Base-by-base conservation (phyloP, 805 yeast species). In the Candida patagonica region DNA sequence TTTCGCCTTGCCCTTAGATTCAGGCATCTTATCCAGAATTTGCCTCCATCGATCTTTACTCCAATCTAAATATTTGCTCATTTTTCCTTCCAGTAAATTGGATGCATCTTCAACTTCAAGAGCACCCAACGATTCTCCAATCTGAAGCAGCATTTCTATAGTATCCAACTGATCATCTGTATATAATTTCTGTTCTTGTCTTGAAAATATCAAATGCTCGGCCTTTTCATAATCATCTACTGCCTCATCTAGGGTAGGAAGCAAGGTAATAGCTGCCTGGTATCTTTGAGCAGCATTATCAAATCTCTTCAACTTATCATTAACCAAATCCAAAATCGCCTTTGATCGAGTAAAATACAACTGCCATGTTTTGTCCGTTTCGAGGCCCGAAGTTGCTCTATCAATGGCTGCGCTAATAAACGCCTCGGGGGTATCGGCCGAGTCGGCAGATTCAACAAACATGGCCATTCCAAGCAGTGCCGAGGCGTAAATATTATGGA, bases 371-470 rank as follows among this genome's bases (percentile, higher is more conserved):
- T 31, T 7, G 7, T 19, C 16, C 22, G 17, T 17, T 16, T 62
- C 56, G 31, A 75, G 59, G 0, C 95, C 95, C 10, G 64, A 50
- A 5, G 69, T 70, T 21, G 75, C 65, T 48, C 94, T 71, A 44
- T 85, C 95, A 17, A 80, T 44, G 1, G 94, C 81, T 29, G 81
- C 84, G 9, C 72, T 73, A 39, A 84, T 76, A 55, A 67, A 83
- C 35, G 74, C 81, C 8, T 60, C 56, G 6, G 27, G 17, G 1
- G 25, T 46, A n/a, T 41, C 45, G 22, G 42, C 45, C 21, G 46
- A 52, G 2, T 56, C 59, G 3, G 38, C 51, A 3, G 43, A 41
- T 6, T 33, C 37, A 23, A 53, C 56, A 38, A 53, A 56, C 26
- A 44, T 49, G 12, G 65, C 55, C 23, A 62, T 50, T 15, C 51